Evolutionary conservation across 306 rosid species (phyloP), one percentile per base, ranked within the genome.

Genomic region (Senna siamea): DNA sequence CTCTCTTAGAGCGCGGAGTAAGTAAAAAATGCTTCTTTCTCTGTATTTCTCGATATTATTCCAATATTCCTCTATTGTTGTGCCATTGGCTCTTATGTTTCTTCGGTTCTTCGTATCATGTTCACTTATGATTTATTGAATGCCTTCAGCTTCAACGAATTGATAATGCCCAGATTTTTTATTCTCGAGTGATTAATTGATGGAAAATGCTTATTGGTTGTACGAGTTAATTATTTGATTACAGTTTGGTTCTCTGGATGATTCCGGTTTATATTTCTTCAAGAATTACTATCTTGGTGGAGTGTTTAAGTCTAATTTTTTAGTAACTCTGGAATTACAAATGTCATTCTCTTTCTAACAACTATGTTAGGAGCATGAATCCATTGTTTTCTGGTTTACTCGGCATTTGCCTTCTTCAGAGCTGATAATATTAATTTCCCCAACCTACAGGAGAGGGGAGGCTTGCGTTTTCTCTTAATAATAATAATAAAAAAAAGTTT

Each of bases 1-100:
- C 88, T 70, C 88, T 84, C 40, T 59, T 84, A 37, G 81, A 73
- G 13, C 47, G 69, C 17, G 40, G 41, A 4, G 87, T 84, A 64
- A 80, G 85, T 80, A 78, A 26, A 26, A 26, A 26, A n/a, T n/a
- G n/a, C n/a, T n/a, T n/a, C n/a, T n/a, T n/a, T n/a, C n/a, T n/a
- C n/a, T n/a, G n/a, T n/a, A n/a, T n/a, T n/a, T n/a, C 30, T 26
- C 30, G 2, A 26, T 26, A 26, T 26, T 26, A 26, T 26, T 26
- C 30, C n/a, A n/a, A n/a, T n/a, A n/a, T n/a, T n/a, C n/a, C n/a
- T n/a, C n/a, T n/a, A n/a, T n/a, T n/a, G n/a, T n/a, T n/a, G n/a
- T n/a, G n/a, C n/a, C n/a, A n/a, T n/a, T n/a, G n/a, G n/a, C n/a
- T n/a, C n/a, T n/a, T n/a, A n/a, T n/a, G n/a, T n/a, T n/a, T n/a